Percentiles rank a stretch among this genome's conserved stretches.
phyloP scores from a whole-genome alignment of 2,329 filamentous ascomycete species.

The Alternaria gansuensis region DNA sequence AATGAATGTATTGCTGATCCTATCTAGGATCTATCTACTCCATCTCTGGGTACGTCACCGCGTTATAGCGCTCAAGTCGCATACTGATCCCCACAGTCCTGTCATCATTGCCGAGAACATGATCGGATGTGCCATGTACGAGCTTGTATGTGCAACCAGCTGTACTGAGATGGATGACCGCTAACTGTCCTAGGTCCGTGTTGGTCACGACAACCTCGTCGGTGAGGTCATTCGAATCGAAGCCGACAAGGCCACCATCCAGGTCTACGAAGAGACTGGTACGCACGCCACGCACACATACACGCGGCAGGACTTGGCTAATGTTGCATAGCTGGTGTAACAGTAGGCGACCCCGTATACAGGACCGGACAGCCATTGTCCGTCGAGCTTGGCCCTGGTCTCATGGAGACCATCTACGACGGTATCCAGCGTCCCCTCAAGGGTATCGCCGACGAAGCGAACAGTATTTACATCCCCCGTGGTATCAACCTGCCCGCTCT shows the following conservation, averaged over 20 bases:
- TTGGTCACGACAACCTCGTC: slow-evolving; percentile 89
- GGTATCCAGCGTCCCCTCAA: slow-evolving; percentile 96
- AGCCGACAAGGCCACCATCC: slow-evolving; percentile 92
- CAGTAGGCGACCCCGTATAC: slow-evolving; percentile 89
- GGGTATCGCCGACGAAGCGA: slow-evolving; percentile 77
- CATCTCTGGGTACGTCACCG: slow-evolving; percentile 66
- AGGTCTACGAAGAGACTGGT: slow-evolving; percentile 99
- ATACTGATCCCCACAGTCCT: slow-evolving; percentile 63
- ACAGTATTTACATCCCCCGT: slow-evolving; percentile 97
- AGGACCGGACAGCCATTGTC: slow-evolving; percentile 95
- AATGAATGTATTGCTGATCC: slow-evolving; percentile 24
- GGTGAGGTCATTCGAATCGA: slow-evolving; percentile 99
- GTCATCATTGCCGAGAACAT: slow-evolving; percentile 98
- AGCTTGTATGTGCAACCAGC: slow-evolving; percentile 72
- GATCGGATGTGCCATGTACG: slow-evolving; percentile 99
- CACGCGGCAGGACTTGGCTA: slow-evolving; percentile 16
- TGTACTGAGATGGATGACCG: background rate
- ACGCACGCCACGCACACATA: slow-evolving; percentile 44
- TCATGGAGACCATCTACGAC: slow-evolving; percentile 99
- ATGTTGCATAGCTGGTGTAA: slow-evolving; percentile 80
- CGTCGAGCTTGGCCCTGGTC: slow-evolving; percentile 93
- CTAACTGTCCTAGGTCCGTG: slow-evolving; percentile 72
- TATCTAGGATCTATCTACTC: slow-evolving; percentile 71
- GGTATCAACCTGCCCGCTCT: slow-evolving; percentile 88
- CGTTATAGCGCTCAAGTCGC: slow-evolving; percentile 20